Evolutionary conservation across 2,329 filamentous ascomycete genomes (phyloP).

Genomic region (Cucurbitaria berberidis): DNA sequence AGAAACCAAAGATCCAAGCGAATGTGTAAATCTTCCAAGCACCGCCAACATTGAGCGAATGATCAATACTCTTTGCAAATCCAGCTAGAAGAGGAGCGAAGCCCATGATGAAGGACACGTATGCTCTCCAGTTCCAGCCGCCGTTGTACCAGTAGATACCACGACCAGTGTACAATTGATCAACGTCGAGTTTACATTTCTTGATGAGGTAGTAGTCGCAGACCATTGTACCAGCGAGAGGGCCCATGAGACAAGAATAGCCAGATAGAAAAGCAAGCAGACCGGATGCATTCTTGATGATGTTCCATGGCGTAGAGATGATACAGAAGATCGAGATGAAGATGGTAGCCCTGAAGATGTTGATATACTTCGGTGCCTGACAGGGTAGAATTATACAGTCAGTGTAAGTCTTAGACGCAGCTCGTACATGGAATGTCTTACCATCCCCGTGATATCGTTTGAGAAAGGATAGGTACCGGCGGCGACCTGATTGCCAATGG

Average conservation of each 20-base stretch:
- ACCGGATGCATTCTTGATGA: conserved; percentile 45
- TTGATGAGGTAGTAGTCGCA: conserved; percentile 47
- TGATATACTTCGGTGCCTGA: conserved; percentile 43
- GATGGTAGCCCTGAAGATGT: conserved; percentile 43
- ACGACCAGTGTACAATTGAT: conserved; percentile 40
- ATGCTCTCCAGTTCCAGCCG: conserved; percentile 46
- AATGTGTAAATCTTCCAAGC: conserved; percentile 53
- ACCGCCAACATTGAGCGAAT: conserved; percentile 47
- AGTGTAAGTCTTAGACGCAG: neutral
- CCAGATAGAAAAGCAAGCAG: conserved; percentile 45
- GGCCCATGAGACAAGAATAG: conserved; percentile 48
- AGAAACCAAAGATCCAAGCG: conserved; percentile 53
- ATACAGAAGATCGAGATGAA: conserved; percentile 47
- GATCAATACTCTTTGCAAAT: conserved; percentile 50
- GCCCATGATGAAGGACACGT: conserved; percentile 37
- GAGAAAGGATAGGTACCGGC: conserved; percentile 49
- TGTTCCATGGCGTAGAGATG: conserved; percentile 45
- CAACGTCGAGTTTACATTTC: conserved; percentile 42
- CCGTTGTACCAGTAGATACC: conserved; percentile 45
- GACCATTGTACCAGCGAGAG: conserved; percentile 44
- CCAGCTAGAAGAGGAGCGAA: conserved; percentile 47
- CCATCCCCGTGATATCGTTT: conserved; percentile 44
- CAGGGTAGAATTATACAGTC: neutral
- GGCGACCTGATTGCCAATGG: conserved; percentile 53
- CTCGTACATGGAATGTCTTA: neutral